Evolutionary conservation across 306 rosid species (phyloP).

Genomic region (Trifolium dubium): DNA sequence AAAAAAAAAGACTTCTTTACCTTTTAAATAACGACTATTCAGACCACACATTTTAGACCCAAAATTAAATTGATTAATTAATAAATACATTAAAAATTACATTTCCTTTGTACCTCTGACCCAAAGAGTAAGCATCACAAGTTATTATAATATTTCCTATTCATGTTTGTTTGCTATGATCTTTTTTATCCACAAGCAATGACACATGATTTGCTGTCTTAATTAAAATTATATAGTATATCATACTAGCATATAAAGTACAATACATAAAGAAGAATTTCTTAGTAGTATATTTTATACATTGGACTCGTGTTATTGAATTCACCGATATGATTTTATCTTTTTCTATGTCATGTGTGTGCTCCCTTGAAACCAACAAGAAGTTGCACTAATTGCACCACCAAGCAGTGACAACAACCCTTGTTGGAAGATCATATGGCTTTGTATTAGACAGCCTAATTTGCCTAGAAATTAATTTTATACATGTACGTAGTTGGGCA

Average conservation of each 20-base stretch:
- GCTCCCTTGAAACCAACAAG: conserved; percentile 52
- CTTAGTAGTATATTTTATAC: not conserved
- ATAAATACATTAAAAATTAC: too few species aligned
- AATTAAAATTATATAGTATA: conserved; percentile 16
- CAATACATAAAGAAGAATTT: conserved; percentile 9
- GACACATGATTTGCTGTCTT: conserved; percentile 24
- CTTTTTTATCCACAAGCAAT: not conserved
- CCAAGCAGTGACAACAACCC: conserved; percentile 45
- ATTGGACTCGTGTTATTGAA: conserved; percentile 39
- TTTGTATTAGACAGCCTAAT: not conserved
- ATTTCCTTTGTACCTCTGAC: too few species aligned
- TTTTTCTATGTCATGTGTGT: conserved; percentile 33
- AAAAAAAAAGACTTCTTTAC: too few species aligned
- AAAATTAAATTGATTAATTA: too few species aligned
- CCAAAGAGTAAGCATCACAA: not conserved
- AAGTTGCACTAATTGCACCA: conserved; percentile 26
- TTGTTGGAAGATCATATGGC: conserved; percentile 24
- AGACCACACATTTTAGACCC: too few species aligned
- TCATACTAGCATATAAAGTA: conserved; percentile 11
- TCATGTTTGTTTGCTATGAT: conserved; percentile 13
- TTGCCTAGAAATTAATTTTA: not conserved
- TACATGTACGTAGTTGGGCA: not conserved
- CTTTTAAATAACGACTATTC: too few species aligned
- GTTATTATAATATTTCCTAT: not conserved
- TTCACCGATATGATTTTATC: conserved; percentile 46